phyloP scores from a whole-genome alignment of 2,329 filamentous ascomycete genomes.

The Aaosphaeria pasadenensis region DNA sequence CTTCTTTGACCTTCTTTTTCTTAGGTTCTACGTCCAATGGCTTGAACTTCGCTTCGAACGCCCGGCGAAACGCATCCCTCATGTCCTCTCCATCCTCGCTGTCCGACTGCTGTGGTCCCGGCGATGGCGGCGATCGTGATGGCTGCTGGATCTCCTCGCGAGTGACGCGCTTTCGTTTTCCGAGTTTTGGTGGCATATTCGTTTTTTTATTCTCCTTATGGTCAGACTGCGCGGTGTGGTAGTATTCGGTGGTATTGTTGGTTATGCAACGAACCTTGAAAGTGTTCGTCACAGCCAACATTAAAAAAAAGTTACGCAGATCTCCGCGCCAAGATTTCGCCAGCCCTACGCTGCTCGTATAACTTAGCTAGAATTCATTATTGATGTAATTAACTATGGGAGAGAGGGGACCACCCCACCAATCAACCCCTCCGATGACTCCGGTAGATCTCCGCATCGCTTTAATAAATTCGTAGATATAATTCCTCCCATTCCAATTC shows the following conservation, averaged over 20 bases:
- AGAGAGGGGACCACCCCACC: too few relatives aligned
- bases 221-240: not conserved
- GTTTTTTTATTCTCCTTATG: not conserved
- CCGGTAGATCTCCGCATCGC: too few relatives aligned
- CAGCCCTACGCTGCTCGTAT: too few relatives aligned
- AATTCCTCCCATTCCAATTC: too few relatives aligned
- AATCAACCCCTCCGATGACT: too few relatives aligned
- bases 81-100: conserved; percentile 51
- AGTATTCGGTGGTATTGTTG: not conserved
- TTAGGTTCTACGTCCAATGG: conserved; percentile 55
- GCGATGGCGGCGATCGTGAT: conserved; percentile 23
- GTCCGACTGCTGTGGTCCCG: conserved; percentile 11
- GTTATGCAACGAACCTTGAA: too few relatives aligned
- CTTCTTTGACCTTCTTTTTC: conserved; percentile 9
- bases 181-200: conserved; percentile 41
- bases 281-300: too few relatives aligned
- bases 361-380: too few relatives aligned
- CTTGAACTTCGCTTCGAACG: conserved; percentile 86
- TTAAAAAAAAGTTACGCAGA: too few relatives aligned
- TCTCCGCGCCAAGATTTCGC: too few relatives aligned
- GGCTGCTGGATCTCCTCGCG: conserved; percentile 25
- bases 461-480: too few relatives aligned
- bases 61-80: conserved; percentile 73
- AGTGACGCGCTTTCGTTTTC: conserved; percentile 46
- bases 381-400: too few relatives aligned